Conservation (phyloP, 1,139 yeast species). For the Pichia sp. region DNA sequence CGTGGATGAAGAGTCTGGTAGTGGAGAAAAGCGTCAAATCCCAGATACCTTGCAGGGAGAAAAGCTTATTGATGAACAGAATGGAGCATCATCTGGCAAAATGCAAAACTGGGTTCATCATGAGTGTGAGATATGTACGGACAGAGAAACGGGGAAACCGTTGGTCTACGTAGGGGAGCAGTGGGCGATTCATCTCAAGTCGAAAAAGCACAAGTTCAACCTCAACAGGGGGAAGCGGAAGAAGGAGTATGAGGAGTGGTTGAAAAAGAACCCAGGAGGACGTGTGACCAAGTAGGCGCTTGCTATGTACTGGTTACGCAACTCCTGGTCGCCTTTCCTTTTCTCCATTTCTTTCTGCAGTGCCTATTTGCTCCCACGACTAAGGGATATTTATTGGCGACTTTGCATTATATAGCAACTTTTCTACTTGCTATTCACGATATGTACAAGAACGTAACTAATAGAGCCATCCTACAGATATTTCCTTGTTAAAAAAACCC, state of each 20-base stretch:
- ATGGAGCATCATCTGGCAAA: conserved; percentile 20
- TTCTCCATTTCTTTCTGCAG: no score
- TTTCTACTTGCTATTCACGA: no score
- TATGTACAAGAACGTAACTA: no score
- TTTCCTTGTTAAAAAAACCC: no score
- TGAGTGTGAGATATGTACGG: conserved; percentile 62
- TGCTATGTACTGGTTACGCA: neutral
- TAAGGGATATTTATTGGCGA: no score
- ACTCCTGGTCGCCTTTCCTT: no score
- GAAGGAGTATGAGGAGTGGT: conserved; percentile 42
- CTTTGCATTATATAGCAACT: no score
- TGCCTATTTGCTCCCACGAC: no score
- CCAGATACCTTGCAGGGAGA: conserved; percentile 41
- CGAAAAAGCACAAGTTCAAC: conserved; percentile 57
- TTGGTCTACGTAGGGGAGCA: conserved; percentile 71
- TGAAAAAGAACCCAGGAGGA: conserved; percentile 13
- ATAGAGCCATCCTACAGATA: no score
- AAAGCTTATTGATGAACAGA: conserved; percentile 5
- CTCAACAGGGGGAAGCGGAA: conserved; percentile 40
- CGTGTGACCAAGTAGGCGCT: neutral
- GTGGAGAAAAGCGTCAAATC: conserved; percentile 30
- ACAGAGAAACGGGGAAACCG: conserved; percentile 45
- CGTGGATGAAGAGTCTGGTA: conserved; percentile 18
- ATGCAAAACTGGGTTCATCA: conserved; percentile 57
- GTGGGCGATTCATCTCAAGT: conserved; percentile 62